Evolutionary conservation across 2,329 filamentous ascomycete genomes (phyloP), one percentile per base, ranked within the genome.

Genomic region (Diplodia sapinea): DNA sequence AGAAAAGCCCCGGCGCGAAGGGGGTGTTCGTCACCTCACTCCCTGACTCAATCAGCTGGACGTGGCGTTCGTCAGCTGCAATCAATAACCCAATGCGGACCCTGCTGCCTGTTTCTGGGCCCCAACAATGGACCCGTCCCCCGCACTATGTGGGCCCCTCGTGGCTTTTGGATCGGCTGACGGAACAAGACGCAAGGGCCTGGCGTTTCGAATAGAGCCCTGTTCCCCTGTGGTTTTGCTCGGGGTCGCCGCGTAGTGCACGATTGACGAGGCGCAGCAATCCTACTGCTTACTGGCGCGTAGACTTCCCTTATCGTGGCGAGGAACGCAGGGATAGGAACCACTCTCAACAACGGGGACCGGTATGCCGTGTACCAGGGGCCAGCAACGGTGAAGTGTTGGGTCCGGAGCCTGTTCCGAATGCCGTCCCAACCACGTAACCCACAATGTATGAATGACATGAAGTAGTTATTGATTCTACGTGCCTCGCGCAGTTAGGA

Each of bases 81-180:
- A 40, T 23, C 23, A 56, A 47, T 47, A 20, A 47, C 43, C 43
- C 43, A 23, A 56, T 36, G 12, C 17, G 33, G 31, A 4, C 17
- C 31, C 20, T 56, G 54, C 31, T 38, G 31, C 33, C 33, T 56
- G 31, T 20, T 47, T 47, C 54, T 8, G 54, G 54, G n/a, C 54
- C 54, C 54, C 54, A 56, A 56, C n/a, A 38, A 29, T 20, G 31
- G 54, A 40, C 54, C 33, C 36, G 54, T 29, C 54, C 31, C 33
- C 54, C 15, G 54, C 23, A 56, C n/a, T 12, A 36, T 36, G 54
- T 56, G 54, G 54, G 54, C 23, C 54, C 29, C 51, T 56, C 54
- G 36, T 36, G 54, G 31, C 31, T 56, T 23, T 36, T 17, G 17
- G 54, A 56, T 33, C 54, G 31, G 33, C 33, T 56, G 23, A 56